Percentiles rank a stretch among this genome's conserved stretches.
Conservation (phyloP, 192 early-diverging fungal species). For the Linnemannia zychae region DNA sequence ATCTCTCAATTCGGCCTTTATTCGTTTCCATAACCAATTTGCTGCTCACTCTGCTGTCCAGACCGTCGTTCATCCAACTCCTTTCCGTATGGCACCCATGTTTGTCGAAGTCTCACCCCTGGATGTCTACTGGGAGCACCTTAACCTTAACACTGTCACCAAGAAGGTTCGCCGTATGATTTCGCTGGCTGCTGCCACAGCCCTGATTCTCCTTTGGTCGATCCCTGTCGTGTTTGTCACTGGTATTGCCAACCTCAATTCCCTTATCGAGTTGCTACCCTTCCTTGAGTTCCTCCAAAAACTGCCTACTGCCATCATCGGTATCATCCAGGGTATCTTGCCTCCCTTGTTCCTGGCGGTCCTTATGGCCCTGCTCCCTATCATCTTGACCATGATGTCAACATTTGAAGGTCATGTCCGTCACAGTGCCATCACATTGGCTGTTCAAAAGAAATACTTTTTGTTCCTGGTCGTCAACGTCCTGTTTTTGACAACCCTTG, state of each 20-base stretch:
- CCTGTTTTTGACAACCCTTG: conserved; percentile 80
- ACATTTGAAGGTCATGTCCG: conserved; percentile 43
- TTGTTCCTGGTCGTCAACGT: conserved; percentile 88
- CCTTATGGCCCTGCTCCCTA: conserved; percentile 78
- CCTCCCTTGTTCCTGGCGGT: conserved; percentile 80
- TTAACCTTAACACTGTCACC: conserved; percentile 66
- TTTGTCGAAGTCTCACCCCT: conserved; percentile 75
- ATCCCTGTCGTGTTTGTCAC: conserved; percentile 63
- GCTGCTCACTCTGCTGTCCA: conserved; percentile 65
- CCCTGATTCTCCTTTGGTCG: conserved; percentile 80
- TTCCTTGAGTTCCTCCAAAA: conserved; percentile 49
- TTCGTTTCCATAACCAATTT: conserved; percentile 83
- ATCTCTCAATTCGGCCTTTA: conserved; percentile 78
- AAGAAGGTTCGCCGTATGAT: conserved; percentile 70
- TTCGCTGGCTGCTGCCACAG: conserved; percentile 64
- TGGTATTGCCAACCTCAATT: conserved; percentile 26
- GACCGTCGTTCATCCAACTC: conserved; percentile 47
- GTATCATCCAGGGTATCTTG: conserved; percentile 77
- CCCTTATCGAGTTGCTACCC: conserved; percentile 18
- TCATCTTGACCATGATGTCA: conserved; percentile 69
- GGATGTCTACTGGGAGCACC: conserved; percentile 87
- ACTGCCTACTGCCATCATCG: conserved; percentile 46
- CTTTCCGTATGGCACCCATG: conserved; percentile 80
- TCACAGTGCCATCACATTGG: conserved; percentile 17
- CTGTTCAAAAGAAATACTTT: conserved; percentile 72